Evolutionary conservation across 768 basidiomycete genomes (phyloP).

Genomic region (Sistotremastrum suecicum): DNA sequence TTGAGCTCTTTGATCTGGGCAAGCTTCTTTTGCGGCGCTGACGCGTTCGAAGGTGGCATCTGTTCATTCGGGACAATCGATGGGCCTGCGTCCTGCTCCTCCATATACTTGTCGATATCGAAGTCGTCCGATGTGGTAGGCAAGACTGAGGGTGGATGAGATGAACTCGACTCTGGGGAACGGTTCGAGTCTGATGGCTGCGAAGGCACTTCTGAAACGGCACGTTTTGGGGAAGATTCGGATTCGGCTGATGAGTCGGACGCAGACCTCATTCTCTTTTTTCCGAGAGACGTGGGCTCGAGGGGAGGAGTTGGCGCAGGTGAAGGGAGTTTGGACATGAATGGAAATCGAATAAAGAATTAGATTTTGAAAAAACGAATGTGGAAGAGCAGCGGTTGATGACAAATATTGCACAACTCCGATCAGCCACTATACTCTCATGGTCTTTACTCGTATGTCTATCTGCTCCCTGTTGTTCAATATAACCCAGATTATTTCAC

Average conservation of each 20-base stretch:
- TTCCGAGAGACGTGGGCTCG: conserved; percentile 23
- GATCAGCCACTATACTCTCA: not conserved
- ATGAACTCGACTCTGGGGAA: conserved; percentile 4
- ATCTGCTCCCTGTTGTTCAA: not conserved
- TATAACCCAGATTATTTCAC: not conserved
- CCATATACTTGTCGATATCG: conserved; percentile 44
- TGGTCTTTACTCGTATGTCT: not conserved
- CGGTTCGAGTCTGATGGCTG: conserved; percentile 23
- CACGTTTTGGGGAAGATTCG: conserved; percentile 66
- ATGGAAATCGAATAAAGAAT: too few species aligned
- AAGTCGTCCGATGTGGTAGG: conserved; percentile 17
- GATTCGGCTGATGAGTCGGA: conserved; percentile 65
- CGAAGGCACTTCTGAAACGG: conserved; percentile 50
- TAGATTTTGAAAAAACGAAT: too few species aligned
- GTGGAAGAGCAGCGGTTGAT: too few species aligned
- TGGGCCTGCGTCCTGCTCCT: conserved; percentile 16
- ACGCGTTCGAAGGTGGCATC: conserved; percentile 19
- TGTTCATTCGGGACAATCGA: not conserved
- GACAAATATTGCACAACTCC: not conserved
- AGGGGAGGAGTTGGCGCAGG: conserved; percentile 28
- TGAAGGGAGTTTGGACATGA: conserved; percentile 6
- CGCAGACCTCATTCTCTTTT: conserved; percentile 29
- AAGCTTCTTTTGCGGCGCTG: conserved; percentile 49
- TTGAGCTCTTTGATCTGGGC: conserved; percentile 33
- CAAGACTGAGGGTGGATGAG: conserved; percentile 3